Base-by-base conservation (phyloP, 2,329 filamentous ascomycete genomes). In the Septoria petroselini region DNA sequence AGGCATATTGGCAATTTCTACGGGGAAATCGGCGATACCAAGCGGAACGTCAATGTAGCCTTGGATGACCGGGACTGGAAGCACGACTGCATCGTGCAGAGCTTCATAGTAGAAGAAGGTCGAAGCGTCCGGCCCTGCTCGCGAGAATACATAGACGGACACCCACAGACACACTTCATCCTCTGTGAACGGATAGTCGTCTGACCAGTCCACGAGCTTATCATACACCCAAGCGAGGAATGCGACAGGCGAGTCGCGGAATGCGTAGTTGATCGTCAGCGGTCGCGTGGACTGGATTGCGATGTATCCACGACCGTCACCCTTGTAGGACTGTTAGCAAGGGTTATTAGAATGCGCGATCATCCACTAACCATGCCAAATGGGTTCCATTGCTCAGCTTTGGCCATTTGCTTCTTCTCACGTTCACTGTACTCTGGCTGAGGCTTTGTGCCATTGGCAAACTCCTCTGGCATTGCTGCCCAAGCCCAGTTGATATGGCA, bases 161-260 rank as follows among this genome's bases (percentile, higher is more conserved):
- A 90, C 69, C 86, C 86, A 91, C 0, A 82, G 87, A 21, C 88
- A 69, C 7, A 91, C 76, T 69, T 90, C 85, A 48, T 89, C 85
- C 52, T 88, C 83, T 0, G 80, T 84, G 85, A 85, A 91, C 0
- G 77, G 71, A 61, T 89, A 89, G 1, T 60, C 62, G 60, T 91
- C 86, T 0, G 82, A 82, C 87, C 86, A 91, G 59, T 86, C 83
- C 57, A 84, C 80, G 34, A 91, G 70, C 65, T 91, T 91, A 68
- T 91, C 88, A 58, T 86, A 86, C 25, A 91, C 82, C 87, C 87
- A 91, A 0, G 85, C 80, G 1, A 91, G 72, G 3, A 88, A 70
- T 2, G 39, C 41, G 0, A 86, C 78, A 0, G 87, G 88, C 3
- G 78, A 83, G 64, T 90, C 85, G 0, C 79, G 75, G 3, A 91